Evolutionary conservation across 2,329 filamentous ascomycete genomes (phyloP), one percentile per base, ranked within the genome.

Genomic region (Diaporthe citrichinensis): DNA sequence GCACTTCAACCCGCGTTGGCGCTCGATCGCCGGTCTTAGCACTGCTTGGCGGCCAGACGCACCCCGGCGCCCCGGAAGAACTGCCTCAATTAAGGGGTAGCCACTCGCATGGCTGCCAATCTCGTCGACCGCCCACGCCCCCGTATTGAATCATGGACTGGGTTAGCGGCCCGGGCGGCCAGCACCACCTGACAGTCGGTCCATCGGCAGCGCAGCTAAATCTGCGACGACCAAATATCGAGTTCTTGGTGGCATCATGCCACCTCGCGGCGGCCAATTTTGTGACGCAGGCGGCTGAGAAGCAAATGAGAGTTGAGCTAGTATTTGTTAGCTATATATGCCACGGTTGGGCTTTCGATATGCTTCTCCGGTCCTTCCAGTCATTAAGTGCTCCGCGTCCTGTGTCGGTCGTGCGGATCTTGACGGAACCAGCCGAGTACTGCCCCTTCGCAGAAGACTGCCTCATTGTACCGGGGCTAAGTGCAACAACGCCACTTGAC

Each of bases 1-100:
- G 65, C 49, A n/a, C 65, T 41, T 69, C 49, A 55, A 55, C 65
- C 65, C 65, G 65, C 65, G 49, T 69, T 69, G 65, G 65, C 65
- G 34, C 65, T 41, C n/a, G 49, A 69, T 55, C 34, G 49, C 46
- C 49, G 46, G 65, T 69, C 49, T 55, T 69, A 69, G 65, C 49
- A 20, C 65, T 23, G 17, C 65, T 69, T 69, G 65, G 65, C 65
- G 17, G 25, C 34, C 65, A 41, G 65, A 41, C 20, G 49, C 49
- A 55, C 46, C 65, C 65, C 65, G 34, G 65, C 34, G 34, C 34
- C 49, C 8, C 49, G 65, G 65, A 55, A 69, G 15, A 51, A 69
- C 46, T 55, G n/a, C 65, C 65, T 69, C 34, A 55, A 23, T 55
- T 55, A 55, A 53, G 65, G 65, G 65, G 44, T 14, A 1, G 1